These are phyloP conservation scores for Moniliella sp. DNA, from an alignment of 1,284 basidiomycete species.

Conservation along the genomic window DNA sequence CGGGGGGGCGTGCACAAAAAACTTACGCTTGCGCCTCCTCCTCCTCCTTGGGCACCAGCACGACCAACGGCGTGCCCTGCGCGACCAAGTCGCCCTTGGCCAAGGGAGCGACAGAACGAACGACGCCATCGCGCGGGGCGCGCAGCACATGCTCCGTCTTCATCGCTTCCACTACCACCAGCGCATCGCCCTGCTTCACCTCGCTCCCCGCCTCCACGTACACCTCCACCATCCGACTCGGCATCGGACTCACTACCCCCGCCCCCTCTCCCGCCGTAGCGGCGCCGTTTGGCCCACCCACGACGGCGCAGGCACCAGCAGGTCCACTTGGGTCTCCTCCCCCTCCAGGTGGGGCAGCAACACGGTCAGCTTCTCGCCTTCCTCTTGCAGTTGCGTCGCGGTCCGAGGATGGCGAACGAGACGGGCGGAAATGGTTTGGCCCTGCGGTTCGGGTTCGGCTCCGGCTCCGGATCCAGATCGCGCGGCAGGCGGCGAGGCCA, in stretches of 20 bases:
- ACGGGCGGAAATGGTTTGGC: not conserved
- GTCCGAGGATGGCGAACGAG: not conserved
- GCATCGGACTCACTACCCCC: constrained; percentile 8
- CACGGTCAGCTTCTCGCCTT: constrained; percentile 1
- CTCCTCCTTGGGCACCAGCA: no score
- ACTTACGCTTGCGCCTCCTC: no score
- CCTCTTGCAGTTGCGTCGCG: not conserved
- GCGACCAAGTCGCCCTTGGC: constrained; percentile 62
- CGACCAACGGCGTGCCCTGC: constrained; percentile 58
- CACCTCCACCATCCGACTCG: constrained; percentile 46
- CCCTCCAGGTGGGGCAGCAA: no score
- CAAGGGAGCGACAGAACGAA: constrained; percentile 42
- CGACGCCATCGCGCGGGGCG: constrained; percentile 47
- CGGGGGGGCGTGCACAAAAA: no score
- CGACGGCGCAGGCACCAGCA: constrained; percentile 6
- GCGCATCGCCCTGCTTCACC: not conserved
- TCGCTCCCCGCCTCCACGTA: constrained; percentile 51
- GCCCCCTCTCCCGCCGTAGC: not conserved
- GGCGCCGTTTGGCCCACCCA: constrained; percentile 6
- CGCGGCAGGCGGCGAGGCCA: not conserved
- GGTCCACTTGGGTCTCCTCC: constrained; percentile 2
- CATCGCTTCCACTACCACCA: not conserved
- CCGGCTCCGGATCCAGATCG: not conserved
- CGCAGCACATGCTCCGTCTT: constrained; percentile 39
- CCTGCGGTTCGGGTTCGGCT: not conserved